phyloP scores from a whole-genome alignment of 1,284 basidiomycete species.

The Rhodotorula sp. region DNA sequence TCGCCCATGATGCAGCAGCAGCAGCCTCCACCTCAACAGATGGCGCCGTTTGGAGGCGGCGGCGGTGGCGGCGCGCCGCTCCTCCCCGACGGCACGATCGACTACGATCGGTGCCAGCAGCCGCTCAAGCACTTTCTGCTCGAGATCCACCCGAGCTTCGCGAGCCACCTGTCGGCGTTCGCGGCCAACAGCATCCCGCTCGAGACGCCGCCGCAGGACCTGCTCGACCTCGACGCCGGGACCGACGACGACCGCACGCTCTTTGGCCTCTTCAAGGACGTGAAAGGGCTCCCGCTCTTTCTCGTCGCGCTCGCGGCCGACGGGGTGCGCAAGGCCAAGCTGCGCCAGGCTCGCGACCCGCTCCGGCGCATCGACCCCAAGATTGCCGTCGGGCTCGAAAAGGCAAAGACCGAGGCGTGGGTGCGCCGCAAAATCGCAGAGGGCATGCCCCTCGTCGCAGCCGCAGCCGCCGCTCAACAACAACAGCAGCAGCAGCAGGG shows the following conservation, averaged over 20 bases:
- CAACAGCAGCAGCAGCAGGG: neutral
- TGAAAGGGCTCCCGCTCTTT: neutral
- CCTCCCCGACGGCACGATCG: no score
- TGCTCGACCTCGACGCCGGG: constrained; percentile 16
- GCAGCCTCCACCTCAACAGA: no score
- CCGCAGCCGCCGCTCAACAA: no score
- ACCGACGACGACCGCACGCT: neutral
- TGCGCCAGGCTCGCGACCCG: neutral
- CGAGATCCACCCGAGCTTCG: neutral
- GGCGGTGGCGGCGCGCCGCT: no score
- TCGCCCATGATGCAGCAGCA: no score
- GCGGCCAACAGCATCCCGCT: neutral
- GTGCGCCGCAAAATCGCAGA: neutral
- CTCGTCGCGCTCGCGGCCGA: constrained; percentile 9
- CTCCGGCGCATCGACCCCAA: neutral
- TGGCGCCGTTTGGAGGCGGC: no score
- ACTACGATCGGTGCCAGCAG: no score
- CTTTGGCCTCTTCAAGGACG: constrained; percentile 13
- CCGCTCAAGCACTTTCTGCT: neutral
- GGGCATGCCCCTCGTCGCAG: neutral
- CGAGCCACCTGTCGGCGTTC: neutral
- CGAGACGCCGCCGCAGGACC: neutral
- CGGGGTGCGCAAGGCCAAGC: constrained; percentile 17
- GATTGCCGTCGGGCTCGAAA: constrained; percentile 11
- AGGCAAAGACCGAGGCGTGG: constrained; percentile 1